Base-by-base conservation (phyloP, 208 protist species). In the Leishmania guyanensis region DNA sequence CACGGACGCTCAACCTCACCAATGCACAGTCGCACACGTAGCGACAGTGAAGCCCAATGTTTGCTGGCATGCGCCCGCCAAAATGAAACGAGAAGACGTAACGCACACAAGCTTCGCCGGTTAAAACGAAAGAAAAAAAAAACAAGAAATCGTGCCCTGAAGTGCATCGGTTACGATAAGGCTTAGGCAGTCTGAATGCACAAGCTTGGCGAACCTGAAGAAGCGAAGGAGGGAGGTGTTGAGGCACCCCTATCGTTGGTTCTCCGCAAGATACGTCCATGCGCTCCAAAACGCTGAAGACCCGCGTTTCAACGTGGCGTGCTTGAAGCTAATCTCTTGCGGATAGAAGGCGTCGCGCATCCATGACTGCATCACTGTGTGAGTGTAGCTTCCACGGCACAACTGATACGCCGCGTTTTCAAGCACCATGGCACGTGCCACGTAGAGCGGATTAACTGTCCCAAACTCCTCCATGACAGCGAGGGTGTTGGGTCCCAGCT, bases 281-380 rank as follows among this genome's bases (percentile, higher is more conserved):
- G 79, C 83, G 1, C 75, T 66, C 66, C 78, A 82, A 78, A 96
- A 96, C 9, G 88, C 79, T 8, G 79, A 53, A 36, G 77, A 73
- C 2, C 93, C 93, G 46, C 80, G 86, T 43, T 81, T 81, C 39
- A 97, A 81, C 16, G 85, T 84, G 39, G 83, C 82, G 22, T 53
- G 53, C 85, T 97, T 97, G 85, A 91, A 97, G 16, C 70, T 66
- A 17, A 93, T 84, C 39, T 84, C 85, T 79, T 97, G 93, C 22
- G 93, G 93, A 80, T 94, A 94, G 80, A 95, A 95, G 50, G 84
- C 91, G 73, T 97, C 94, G n/a, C 90, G 85, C 75, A 97, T 36
- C 93, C 93, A 97, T 29, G 83, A 79, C 26, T 86, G 77, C 90
- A 92, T 94, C 54, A 93, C 89, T n/a, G 81, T 70, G 77, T 96